These are phyloP conservation scores for Auxenochlorella pyrenoidosa DNA, from an alignment of 139 green algal species.

Conservation along the genomic window DNA sequence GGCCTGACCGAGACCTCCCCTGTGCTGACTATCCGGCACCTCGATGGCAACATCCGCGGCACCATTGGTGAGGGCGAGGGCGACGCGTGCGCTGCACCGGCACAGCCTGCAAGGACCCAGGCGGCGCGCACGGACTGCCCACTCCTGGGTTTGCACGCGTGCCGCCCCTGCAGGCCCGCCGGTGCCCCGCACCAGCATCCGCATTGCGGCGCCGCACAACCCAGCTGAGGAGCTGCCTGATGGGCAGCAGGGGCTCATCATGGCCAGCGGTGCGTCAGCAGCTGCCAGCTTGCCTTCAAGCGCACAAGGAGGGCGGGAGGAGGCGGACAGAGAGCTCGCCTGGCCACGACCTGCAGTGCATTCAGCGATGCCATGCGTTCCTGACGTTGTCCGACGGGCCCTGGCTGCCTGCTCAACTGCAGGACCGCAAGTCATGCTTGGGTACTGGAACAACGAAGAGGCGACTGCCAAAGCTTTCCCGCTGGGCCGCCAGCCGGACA, in stretches of 20 bases:
- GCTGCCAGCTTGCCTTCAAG: background rate
- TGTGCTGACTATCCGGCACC: background rate
- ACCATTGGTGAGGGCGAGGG: background rate
- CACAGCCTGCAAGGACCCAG: no score
- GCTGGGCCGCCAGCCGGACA: background rate
- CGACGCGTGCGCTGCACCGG: no score
- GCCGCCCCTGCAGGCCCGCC: background rate
- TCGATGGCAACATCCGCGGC: constrained; percentile 6
- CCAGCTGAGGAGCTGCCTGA: background rate
- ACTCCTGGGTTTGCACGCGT: no score
- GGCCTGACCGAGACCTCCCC: constrained; percentile 19
- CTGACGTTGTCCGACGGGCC: no score
- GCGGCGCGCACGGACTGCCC: no score
- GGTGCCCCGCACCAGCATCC: background rate
- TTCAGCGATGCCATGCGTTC: no score
- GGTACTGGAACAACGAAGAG: background rate
- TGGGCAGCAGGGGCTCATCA: constrained; percentile 18
- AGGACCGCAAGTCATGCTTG: constrained; percentile 1
- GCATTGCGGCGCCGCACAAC: background rate
- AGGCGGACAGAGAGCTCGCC: no score
- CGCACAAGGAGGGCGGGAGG: background rate
- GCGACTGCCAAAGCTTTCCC: background rate
- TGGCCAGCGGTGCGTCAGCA: background rate
- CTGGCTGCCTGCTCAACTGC: background rate
- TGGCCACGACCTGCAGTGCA: no score